Evolutionary conservation across 805 yeast genomes (phyloP), one percentile per base, ranked within the genome.

Genomic region (Hyphopichia homilentoma): DNA sequence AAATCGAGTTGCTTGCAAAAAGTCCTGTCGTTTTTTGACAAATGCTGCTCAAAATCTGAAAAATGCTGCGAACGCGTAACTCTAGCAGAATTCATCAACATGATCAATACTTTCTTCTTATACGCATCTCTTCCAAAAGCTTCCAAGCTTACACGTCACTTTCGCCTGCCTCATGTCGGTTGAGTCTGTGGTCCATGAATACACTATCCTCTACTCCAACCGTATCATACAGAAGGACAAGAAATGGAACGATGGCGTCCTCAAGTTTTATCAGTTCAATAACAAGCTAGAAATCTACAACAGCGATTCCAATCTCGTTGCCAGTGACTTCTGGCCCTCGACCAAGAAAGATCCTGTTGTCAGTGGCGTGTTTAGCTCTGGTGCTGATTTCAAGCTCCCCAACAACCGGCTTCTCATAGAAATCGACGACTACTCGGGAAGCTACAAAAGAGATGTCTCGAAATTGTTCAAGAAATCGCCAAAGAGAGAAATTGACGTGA

Each of bases 161-260:
- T n/a, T n/a, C n/a, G n/a, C n/a, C n/a, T n/a, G n/a, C n/a, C n/a
- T n/a, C n/a, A n/a, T n/a, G n/a, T n/a, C n/a, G n/a, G n/a, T n/a
- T n/a, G n/a, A n/a, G n/a, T 70, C 78, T 3, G 52, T 61, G 21
- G 70, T 71, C 30, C 61, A 68, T 30, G 76, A 73, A 43, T 75
- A 58, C 44, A 40, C 51, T n/a, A 52, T 75, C 3, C 57, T 75
- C 11, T 75, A 63, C 47, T 67, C 79, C 2, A 57, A 48, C 19
- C 57, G 78, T 15, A 47, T 71, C 6, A 39, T 37, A 7, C 77
- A 75, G 44, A 71, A 65, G 36, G 63, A 59, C 28, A 73, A 75
- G 44, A 54, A 54, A 36, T 75, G 80, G 80, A 58, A 58, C 34
- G 81, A 75, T 43, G 80, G 80, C 1, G 55, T 45, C 7, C 45